Evolutionary conservation across 441 rosid genomes (phyloP), one percentile per base, ranked within the genome.

Genomic region (Brassica balearica): DNA sequence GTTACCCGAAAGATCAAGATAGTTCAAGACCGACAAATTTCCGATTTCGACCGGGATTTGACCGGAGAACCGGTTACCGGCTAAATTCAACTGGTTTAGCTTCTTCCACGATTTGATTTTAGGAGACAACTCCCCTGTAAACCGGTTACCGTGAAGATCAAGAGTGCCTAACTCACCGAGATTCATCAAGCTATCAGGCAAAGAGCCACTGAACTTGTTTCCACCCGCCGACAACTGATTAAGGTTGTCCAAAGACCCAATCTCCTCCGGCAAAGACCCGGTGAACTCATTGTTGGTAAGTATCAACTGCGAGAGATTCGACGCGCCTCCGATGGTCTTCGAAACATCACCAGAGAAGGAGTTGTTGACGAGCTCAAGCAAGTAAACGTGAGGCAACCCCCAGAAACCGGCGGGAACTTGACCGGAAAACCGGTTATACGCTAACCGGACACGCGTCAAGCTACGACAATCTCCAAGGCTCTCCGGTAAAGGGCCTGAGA

Each of bases 1-100:
- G 53, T 96, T 94, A 72, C 75, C 83, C 0, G 99, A 96, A 68
- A 96, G 89, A 87, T 96, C 97, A 2, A 96, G 97, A 78, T 89
- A 96, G 74, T 91, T 94, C 77, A 96, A 91, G 72, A 90, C 96
- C 0, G 95, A 86, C 71, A 96, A 84, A 53, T 78, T 85, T 41
- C 99, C 96, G 29, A 96, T 87, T 72, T 82, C 90, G 0, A 69
- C 84, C 0, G 97, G 98, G 38, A 96, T 87, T 6, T 63, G 80
- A 22, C 99, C 98, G 0, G 88, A 84, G 19, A 96, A 71, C 20
- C 38, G 66, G 56, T 96, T 96, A 71, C 81, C 34, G 0, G 92
- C 99, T 69, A 96, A 83, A 65, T 92, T 85, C 36, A 96, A 88
- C 87, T 91, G 96, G 65, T 93, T 92, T 46, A 96, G 82, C 85